Evolutionary conservation across 2,329 filamentous ascomycete genomes (phyloP), one percentile per base, ranked within the genome.

Genomic region (Fusarium humuli): DNA sequence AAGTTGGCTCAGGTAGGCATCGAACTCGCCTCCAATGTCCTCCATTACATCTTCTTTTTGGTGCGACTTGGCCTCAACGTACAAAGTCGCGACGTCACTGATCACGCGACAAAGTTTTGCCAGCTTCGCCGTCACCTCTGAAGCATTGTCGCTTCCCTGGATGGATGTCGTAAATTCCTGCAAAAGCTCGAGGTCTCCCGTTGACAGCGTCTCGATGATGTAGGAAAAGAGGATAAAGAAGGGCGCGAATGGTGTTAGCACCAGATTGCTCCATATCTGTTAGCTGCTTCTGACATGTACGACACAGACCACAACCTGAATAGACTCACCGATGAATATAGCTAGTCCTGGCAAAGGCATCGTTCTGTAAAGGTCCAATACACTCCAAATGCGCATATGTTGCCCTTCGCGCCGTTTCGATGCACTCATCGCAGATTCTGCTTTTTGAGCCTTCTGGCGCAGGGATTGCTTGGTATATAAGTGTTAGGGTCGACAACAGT

Each of bases 1-100:
- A n/a, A 92, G 82, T 23, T 89, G 88, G 70, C 83, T 87, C 2
- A 92, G 81, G 71, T 91, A 92, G 60, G 87, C 85, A 67, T 91
- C 88, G 65, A 92, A 90, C 71, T 89, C 86, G 61, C 87, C 83
- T 2, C 85, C 86, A 4, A 88, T 85, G 6, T 83, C 82, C 6
- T 79, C 79, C 74, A 86, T 81, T 48, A 79, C 79, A 65, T 84
- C 81, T 37, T 82, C 79, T 49, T 81, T 79, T 48, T 87, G 83
- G 67, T 81, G 79, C 20, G 81, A 79, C 73, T 89, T 90, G 25
- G 88, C 86, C 72, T 90, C 86, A 7, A 91, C 81, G 67, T 91
- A 92, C 6, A 90, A 78, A 44, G 82, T 82, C 8, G 89, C 88
- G 7, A 91, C 87, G 56, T 87, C 86, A 64, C 84, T 83, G 74